Evolutionary conservation across 371 early-diverging fungal species (phyloP).

Genomic region (Lichtheimia hyalospora): DNA sequence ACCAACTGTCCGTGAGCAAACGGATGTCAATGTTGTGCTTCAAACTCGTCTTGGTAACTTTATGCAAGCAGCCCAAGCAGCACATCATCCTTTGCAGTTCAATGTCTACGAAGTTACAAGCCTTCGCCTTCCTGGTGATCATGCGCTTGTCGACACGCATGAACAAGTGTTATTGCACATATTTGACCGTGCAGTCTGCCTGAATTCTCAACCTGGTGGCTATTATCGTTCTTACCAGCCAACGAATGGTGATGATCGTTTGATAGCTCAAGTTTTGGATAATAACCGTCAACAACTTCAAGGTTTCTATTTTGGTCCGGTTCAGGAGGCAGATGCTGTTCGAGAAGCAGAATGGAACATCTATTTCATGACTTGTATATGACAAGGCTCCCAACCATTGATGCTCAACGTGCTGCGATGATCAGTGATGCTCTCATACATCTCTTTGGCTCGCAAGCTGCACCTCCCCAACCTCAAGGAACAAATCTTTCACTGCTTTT

Average conservation of each 20-base stretch:
- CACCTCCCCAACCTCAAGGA: background rate
- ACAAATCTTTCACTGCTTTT: background rate
- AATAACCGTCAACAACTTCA: too few relatives aligned
- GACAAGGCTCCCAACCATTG: background rate
- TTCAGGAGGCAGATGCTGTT: too few relatives aligned
- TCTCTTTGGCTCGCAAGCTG: background rate
- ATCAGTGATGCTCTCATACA: background rate
- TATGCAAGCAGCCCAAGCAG: too few relatives aligned
- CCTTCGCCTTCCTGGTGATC: too few relatives aligned
- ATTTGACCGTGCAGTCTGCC: background rate
- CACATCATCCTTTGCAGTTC: too few relatives aligned
- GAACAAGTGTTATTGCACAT: conserved; percentile 2
- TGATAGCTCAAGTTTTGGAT: too few relatives aligned
- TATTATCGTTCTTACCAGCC: background rate
- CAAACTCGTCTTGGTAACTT: too few relatives aligned
- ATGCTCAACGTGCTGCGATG: background rate
- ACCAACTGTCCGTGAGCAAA: too few relatives aligned
- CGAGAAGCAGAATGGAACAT: too few relatives aligned
- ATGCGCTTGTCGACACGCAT: background rate
- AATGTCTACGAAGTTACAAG: too few relatives aligned
- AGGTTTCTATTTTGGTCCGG: too few relatives aligned
- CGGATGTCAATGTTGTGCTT: too few relatives aligned
- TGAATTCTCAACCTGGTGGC: conserved; percentile 7
- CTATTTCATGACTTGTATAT: background rate
- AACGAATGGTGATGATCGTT: background rate